Evolutionary conservation across 2,329 filamentous ascomycete species (phyloP).

Genomic region (Alternaria dauci): DNA sequence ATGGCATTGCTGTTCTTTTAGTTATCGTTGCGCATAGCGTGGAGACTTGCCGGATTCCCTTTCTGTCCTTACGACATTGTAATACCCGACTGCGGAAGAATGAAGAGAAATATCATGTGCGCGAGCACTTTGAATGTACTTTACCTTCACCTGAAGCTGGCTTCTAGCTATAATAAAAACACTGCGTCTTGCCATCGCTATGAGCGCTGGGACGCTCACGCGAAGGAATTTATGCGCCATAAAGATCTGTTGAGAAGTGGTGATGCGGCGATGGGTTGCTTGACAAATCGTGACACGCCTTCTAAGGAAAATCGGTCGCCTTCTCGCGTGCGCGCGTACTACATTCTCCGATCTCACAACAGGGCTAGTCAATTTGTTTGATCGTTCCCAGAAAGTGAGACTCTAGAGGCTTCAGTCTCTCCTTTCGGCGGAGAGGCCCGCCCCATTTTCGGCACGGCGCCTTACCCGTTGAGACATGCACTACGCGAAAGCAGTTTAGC

Average conservation of each 20-base stretch:
- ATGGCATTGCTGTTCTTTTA: neutral
- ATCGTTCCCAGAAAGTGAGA: too few relatives aligned
- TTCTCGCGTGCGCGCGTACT: neutral
- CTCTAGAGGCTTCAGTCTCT: too few relatives aligned
- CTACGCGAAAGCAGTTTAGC: neutral
- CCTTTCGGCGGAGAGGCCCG: neutral
- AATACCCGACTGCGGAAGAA: neutral
- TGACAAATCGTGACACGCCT: neutral
- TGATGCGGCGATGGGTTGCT: neutral
- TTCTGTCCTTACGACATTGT: constrained; percentile 3
- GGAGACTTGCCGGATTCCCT: neutral
- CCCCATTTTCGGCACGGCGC: neutral
- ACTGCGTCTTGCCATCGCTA: neutral
- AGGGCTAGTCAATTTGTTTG: neutral
- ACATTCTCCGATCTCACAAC: neutral
- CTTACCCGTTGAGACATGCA: neutral
- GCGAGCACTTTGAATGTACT: neutral
- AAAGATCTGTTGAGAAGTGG: neutral
- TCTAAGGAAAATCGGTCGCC: neutral
- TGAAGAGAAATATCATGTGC: neutral
- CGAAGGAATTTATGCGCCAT: neutral
- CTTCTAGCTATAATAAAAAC: constrained; percentile 1
- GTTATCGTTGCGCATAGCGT: neutral
- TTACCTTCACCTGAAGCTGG: constrained; percentile 2
- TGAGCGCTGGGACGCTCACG: neutral